Evolutionary conservation across 176 grass and related monocot species (phyloP), one percentile per base, ranked within the genome.

Genomic region (Cenchrus americanus): DNA sequence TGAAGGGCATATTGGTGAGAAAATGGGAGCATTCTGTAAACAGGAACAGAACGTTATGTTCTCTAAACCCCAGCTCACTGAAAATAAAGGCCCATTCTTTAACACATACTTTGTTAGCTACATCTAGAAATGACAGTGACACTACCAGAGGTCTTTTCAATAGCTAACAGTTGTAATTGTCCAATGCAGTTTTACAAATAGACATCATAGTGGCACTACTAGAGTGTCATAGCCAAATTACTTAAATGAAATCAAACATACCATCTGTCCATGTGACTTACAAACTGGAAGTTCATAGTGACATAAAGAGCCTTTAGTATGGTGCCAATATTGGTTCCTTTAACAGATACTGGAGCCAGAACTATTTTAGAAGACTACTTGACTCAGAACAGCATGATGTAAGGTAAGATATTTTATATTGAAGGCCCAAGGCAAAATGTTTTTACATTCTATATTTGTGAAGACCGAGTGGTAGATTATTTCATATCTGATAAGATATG

Each of bases 21-120:
- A 77, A 75, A 49, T 14, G 21, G 18, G 54, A 78, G 15, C 21
- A 42, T 77, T 66, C n/a, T 55, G 46, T 72, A 81, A 61, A 65
- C 26, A 77, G 14, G 23, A 32, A 76, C 51, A 71, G 19, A 60
- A 2, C 67, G 15, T 4, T 21, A 69, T 52, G 82, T 82, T 62
- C 71, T 67, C 48, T 62, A 27, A 77, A 69, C 59, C 43, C 72
- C 43, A 52, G 37, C n/a, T 42, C 10, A 76, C 52, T 73, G 8
- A 62, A 47, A 76, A 3, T 8, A 50, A 14, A 23, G 26, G 7
- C 14, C 30, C 40, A 47, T 76, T 8, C 2, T 76, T 49, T n/a
- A 30, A 76, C 55, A 80, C 69, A 30, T 80, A 43, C 7, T 43
- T 43, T 43, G 42, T 43, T 43, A 18, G 62, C 50, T 69, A 57